Evolutionary conservation across 768 basidiomycete species (phyloP).

Genomic region (Tulasnella sp.): DNA sequence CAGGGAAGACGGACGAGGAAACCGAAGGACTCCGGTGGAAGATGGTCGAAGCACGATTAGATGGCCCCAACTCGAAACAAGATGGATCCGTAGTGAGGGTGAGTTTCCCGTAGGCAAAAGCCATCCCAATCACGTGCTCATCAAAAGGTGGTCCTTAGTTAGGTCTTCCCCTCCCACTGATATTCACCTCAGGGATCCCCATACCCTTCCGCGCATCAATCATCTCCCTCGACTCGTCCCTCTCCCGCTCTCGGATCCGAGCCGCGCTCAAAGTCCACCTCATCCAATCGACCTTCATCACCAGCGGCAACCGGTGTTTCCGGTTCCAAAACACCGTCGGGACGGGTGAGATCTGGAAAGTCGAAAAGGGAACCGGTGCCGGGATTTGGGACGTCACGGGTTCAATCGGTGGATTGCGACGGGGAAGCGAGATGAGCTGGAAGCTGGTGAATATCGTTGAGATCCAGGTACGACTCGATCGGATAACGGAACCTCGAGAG

Average conservation of each 20-base stretch:
- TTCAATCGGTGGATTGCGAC: not conserved
- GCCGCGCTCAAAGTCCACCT: not conserved
- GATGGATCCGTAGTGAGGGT: not conserved
- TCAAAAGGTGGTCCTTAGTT: not conserved
- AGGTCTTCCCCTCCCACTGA: conserved; percentile 1
- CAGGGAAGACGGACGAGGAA: not conserved
- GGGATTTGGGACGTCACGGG: conserved; percentile 4
- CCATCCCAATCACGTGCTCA: no score
- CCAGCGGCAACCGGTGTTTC: not conserved
- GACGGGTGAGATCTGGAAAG: not conserved
- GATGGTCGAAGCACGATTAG: not conserved
- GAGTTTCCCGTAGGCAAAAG: not conserved
- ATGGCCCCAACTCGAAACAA: not conserved
- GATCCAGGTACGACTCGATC: not conserved
- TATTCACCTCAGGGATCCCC: not conserved
- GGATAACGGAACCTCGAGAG: not conserved
- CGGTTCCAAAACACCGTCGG: not conserved
- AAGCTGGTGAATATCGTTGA: not conserved
- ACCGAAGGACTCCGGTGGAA: not conserved
- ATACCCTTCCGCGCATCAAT: conserved; percentile 1
- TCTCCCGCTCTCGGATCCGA: not conserved
- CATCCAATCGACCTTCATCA: not conserved
- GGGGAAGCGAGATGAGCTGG: not conserved
- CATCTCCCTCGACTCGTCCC: not conserved
- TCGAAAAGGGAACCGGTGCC: not conserved